phyloP scores from a whole-genome alignment of 345 rosid genomes.

The Pistacia integerrima region DNA sequence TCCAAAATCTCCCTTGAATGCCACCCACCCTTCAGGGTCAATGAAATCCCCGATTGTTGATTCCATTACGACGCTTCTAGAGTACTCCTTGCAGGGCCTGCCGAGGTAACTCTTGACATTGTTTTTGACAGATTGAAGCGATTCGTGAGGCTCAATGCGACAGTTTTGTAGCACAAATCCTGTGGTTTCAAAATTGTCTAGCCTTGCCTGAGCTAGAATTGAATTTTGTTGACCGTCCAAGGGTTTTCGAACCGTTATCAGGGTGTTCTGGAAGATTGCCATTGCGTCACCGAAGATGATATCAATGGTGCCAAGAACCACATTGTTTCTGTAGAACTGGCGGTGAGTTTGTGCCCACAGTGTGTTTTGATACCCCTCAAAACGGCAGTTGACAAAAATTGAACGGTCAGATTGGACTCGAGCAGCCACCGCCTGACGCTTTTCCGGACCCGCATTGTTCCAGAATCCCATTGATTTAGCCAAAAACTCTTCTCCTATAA shows the following conservation, averaged over 20 bases:
- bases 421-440: conserved; percentile 75
- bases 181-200: conserved; percentile 57
- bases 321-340: conserved; percentile 72
- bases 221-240: conserved; percentile 52
- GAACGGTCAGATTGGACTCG: conserved; percentile 71
- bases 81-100: conserved; percentile 71
- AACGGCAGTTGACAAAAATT: conserved; percentile 70
- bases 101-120: conserved; percentile 66
- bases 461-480: conserved; percentile 78
- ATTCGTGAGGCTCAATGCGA: conserved; percentile 47
- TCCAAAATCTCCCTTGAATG: conserved; percentile 58
- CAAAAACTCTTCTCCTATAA: conserved; percentile 65
- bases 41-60: conserved; percentile 62
- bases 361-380: conserved; percentile 81
- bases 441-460: conserved; percentile 80
- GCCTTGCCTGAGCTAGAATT: conserved; percentile 71
- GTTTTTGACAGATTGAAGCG: conserved; percentile 40
- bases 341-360: conserved; percentile 77
- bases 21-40: conserved; percentile 73
- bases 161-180: conserved; percentile 81
- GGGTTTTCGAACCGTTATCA: conserved; percentile 59
- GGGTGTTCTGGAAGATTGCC: conserved; percentile 75
- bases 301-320: conserved; percentile 71
- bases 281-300: conserved; percentile 93
- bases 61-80: conserved; percentile 79